Base-by-base conservation (phyloP, 1,284 basidiomycete genomes). In the Termitomyces sp. region DNA sequence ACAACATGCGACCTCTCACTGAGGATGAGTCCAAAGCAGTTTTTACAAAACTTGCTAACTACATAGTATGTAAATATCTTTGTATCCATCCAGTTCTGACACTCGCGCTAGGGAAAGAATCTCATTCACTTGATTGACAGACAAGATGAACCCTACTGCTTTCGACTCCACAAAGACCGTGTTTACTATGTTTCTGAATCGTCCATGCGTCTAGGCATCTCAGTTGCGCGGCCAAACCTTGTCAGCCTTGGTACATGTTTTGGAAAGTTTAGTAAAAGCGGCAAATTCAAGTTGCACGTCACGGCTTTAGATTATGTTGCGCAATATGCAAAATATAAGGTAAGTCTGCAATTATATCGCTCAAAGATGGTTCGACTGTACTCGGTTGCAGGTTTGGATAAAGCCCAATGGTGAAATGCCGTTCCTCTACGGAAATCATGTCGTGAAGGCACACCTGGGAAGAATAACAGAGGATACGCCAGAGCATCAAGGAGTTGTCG, bases 351-450 rank as follows among this genome's bases (percentile, higher is more conserved):
- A 47, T 33, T 31, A 13, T 33, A 39, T 47, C 15, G 40, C n/a
- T 19, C 43, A 8, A 41, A 33, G 24, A 5, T 30, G 40, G 24
- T 50, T 15, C 48, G 31, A 13, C 40, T 28, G 15, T 36, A 13
- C 52, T 46, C 26, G 21, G 50, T n/a, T 19, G 36, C 28, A 97
- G 95, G 85, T 98, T 36, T 99, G 97, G 97, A 96, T 99, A 71
- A 99, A 99, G 73, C 90, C 95, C 13, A 97, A 99, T 61, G 97
- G 97, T 66, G 97, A 99, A 74, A 94, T 99, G 84, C 97, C 97
- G 2, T 99, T 98, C 79, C 75, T 99, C 49, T 99, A 99, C 67
- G 97, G 97, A 54, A 99, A 99, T 69, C 95, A 99, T 75, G 90
- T 99, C 58, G 84, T 98, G 61, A 99, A 99, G 74, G 97, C 97